phyloP scores from a whole-genome alignment of 768 basidiomycete species.

The Chlorophyllum brunneum region DNA sequence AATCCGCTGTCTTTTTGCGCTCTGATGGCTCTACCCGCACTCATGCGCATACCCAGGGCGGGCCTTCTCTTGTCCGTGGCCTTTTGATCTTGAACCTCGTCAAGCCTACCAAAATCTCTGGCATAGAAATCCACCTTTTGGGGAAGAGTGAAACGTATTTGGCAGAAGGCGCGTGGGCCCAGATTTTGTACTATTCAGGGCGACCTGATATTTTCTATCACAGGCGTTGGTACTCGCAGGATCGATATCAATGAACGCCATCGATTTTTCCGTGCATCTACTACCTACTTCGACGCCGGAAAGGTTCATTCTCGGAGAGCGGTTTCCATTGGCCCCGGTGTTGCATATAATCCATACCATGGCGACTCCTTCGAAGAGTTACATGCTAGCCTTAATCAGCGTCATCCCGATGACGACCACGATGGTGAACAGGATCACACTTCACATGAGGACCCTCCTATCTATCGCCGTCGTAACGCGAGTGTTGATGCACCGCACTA shows the following conservation, averaged over 20 bases:
- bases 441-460: slow-evolving; percentile 1
- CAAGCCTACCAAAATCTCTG: slow-evolving; percentile 83
- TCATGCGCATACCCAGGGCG: slow-evolving; percentile 19
- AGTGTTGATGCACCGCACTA: slow-evolving; percentile 33
- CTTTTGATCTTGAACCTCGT: slow-evolving; percentile 50
- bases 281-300: slow-evolving; percentile 69
- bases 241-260: slow-evolving; percentile 79
- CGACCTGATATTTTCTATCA: not conserved
- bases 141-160: slow-evolving; percentile 72
- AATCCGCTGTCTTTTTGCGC: slow-evolving; percentile 70
- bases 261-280: slow-evolving; percentile 64
- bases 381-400: not conserved
- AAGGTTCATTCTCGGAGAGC: slow-evolving; percentile 30
- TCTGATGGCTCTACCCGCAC: slow-evolving; percentile 34
- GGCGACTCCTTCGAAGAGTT: slow-evolving; percentile 22
- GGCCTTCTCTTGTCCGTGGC: slow-evolving; percentile 59
- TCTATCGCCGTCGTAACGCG: slow-evolving; percentile 16
- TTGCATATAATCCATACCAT: slow-evolving; percentile 24
- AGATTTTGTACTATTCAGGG: not conserved
- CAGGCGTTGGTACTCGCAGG: slow-evolving; percentile 67
- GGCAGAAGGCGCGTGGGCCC: slow-evolving; percentile 69
- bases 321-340: slow-evolving; percentile 46
- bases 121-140: slow-evolving; percentile 76
- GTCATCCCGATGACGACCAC: not conserved
- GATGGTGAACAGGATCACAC: not conserved